Base-by-base conservation (phyloP, 495 filamentous ascomycete species). In the Halenospora varia region DNA sequence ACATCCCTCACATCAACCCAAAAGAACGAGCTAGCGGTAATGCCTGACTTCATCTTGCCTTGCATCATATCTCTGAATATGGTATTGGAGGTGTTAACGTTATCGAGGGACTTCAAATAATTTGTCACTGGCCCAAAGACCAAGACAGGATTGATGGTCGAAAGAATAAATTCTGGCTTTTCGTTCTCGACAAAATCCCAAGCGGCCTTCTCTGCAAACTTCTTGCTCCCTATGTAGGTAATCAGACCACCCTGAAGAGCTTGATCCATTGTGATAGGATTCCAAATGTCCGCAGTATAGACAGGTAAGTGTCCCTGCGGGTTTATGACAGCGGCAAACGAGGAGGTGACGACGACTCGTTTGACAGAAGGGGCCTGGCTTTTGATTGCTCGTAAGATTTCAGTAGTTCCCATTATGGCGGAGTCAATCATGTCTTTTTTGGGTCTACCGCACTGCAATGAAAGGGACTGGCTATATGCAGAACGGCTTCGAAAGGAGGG, bases 381-480 rank as follows among this genome's bases (percentile, higher is more conserved):
- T 68, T 88, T 86, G 67, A 93, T 80, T 13, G 89, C 86, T 58
- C 82, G 80, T 45, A 97, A 73, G 53, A 97, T 84, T 11, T 83
- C 82, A 0, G 85, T 90, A 3, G 92, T 97, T 42, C 93, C 93
- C 66, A 86, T 87, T 59, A 96, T 79, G 0, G 91, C 91, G 0
- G 91, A 90, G 60, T 94, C 88, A 45, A 96, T 69, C 42, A 97
- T 80, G 45, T 96, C 88, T 59, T 83, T 94, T 60, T 76, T 8
- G 87, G 79, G 66, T 96, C 88, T 19, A 75, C 80, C 40, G 75
- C 68, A 42, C 76, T 76, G 68, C 65, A 68, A 20, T 53, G 88
- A 74, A 95, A 96, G 2, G 92, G 91, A 11, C 83, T 88, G 2
- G 93, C 92, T 0, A 90, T 96, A 71, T 97, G 92, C 48, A 96